A percentile compares a stretch with the other conserved stretches of the same genome.
Conservation (phyloP, 2,329 filamentous ascomycete genomes). For the Huntiella omanensis region DNA sequence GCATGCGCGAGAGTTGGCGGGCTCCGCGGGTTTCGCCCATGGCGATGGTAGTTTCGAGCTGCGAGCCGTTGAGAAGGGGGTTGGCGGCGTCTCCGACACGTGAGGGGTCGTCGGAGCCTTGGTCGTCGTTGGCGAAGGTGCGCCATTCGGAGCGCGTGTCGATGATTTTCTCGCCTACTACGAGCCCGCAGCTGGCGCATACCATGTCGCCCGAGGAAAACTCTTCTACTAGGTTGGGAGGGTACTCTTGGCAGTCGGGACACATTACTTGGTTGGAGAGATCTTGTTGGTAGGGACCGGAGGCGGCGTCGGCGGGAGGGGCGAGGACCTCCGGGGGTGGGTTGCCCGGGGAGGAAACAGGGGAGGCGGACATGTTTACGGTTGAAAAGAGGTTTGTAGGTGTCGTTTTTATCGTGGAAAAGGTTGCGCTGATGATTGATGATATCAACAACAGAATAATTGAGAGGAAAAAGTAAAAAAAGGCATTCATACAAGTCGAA, state of each 20-base stretch:
- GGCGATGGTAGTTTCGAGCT: slow-evolving; percentile 74
- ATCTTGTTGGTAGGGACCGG: slow-evolving; percentile 51
- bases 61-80: slow-evolving; percentile 71
- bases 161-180: slow-evolving; percentile 77
- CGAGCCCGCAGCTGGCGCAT: slow-evolving; percentile 77
- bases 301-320: slow-evolving; percentile 9
- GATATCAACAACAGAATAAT: background rate
- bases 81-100: slow-evolving; percentile 94
- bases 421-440: background rate
- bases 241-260: slow-evolving; percentile 74
- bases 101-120: slow-evolving; percentile 87
- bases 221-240: slow-evolving; percentile 86
- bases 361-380: background rate
- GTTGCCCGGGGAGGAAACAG: background rate
- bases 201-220: slow-evolving; percentile 85
- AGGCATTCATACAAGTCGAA: no score
- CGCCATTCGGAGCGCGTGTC: slow-evolving; percentile 97
- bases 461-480: no score
- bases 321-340: background rate
- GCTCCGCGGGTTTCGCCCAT: slow-evolving; percentile 56
- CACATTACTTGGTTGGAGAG: slow-evolving; percentile 74
- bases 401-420: background rate
- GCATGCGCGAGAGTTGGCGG: slow-evolving; percentile 62
- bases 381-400: background rate
- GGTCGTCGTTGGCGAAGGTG: slow-evolving; percentile 96